Conservation (phyloP, 2,329 filamentous ascomycete genomes). For the Cytospora piceicola region DNA sequence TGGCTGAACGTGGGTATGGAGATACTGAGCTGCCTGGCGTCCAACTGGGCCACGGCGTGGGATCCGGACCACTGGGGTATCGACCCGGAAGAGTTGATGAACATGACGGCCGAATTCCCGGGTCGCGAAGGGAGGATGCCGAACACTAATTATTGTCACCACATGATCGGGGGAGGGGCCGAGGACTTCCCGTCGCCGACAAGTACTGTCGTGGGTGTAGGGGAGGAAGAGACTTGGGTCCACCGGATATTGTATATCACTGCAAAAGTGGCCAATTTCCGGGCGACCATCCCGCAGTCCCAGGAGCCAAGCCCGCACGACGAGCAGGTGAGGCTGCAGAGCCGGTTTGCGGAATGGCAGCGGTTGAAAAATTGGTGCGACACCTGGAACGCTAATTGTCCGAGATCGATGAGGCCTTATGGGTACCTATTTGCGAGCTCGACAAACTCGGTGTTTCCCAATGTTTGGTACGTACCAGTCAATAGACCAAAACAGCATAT, state of each 20-base stretch:
- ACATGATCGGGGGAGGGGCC: slow-evolving; percentile 34
- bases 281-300: slow-evolving; percentile 67
- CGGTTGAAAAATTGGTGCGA: slow-evolving; percentile 80
- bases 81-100: slow-evolving; percentile 61
- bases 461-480: slow-evolving; percentile 69
- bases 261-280: slow-evolving; percentile 85
- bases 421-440: slow-evolving; percentile 73
- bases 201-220: slow-evolving; percentile 49
- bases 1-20: slow-evolving; percentile 94
- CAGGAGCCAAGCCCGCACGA: slow-evolving; percentile 63
- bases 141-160: slow-evolving; percentile 21
- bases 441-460: slow-evolving; percentile 77
- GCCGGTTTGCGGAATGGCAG: slow-evolving; percentile 76
- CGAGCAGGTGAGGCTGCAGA: slow-evolving; percentile 66
- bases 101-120: slow-evolving; percentile 27
- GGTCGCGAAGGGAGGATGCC: slow-evolving; percentile 11
- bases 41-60: slow-evolving; percentile 87
- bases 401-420: slow-evolving; percentile 85
- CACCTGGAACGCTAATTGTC: slow-evolving; percentile 77
- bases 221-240: slow-evolving; percentile 82
- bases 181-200: slow-evolving; percentile 24
- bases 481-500: neutral
- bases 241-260: slow-evolving; percentile 88
- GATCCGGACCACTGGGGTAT: slow-evolving; percentile 89
- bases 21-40: slow-evolving; percentile 82